Percentiles rank a stretch among this genome's conserved stretches.
Conservation (phyloP, 2,329 filamentous ascomycete genomes). For the Scedosporium minutisporum region DNA sequence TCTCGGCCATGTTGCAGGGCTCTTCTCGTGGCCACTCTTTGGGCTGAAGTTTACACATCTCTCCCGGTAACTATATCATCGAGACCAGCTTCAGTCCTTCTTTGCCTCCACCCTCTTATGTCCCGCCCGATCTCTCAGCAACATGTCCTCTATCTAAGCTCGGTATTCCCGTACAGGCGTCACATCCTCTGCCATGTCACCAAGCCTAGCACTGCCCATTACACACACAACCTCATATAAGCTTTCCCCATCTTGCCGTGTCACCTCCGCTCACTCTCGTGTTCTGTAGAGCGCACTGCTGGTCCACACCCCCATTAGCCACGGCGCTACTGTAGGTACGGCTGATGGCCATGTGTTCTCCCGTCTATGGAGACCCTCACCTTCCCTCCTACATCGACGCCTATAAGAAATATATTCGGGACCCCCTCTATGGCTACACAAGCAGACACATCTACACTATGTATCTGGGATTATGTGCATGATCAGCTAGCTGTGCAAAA, state of each 20-base stretch:
- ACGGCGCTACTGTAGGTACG: slow-evolving; percentile 5
- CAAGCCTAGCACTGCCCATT: background rate
- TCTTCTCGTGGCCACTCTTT: too few species aligned
- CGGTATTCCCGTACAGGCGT: background rate
- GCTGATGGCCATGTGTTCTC: background rate
- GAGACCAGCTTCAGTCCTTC: too few species aligned
- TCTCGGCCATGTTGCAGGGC: too few species aligned
- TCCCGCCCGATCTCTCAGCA: background rate
- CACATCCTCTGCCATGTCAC: background rate
- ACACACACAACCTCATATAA: background rate
- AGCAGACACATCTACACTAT: background rate
- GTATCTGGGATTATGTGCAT: background rate
- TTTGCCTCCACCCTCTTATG: too few species aligned
- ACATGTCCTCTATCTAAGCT: background rate
- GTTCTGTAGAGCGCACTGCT: background rate
- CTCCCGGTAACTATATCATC: too few species aligned
- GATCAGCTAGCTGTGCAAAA: background rate
- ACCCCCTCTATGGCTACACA: background rate
- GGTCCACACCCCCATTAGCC: background rate
- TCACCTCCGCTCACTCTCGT: background rate
- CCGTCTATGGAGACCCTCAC: background rate
- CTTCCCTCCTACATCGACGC: background rate
- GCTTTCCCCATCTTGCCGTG: background rate
- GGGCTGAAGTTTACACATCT: too few species aligned
- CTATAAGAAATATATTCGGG: background rate